Conservation (phyloP, 2,329 filamentous ascomycete genomes). For the Penicillium hordei region DNA sequence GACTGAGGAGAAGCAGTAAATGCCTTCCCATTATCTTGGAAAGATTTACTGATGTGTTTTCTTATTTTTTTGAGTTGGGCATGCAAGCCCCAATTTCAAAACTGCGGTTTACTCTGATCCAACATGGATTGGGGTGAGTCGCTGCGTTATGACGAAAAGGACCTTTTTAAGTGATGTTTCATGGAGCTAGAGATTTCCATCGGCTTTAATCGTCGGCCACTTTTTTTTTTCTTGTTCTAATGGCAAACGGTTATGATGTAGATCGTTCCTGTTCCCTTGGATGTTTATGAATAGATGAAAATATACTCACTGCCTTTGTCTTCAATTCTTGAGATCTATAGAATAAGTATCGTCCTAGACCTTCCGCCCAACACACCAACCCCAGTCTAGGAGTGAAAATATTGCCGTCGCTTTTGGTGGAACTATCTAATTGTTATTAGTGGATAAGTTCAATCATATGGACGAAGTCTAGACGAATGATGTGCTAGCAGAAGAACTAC, state of each 20-base stretch:
- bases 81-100: neutral
- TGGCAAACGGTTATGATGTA: slow-evolving; percentile 29
- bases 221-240: slow-evolving; percentile 21
- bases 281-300: slow-evolving; percentile 27
- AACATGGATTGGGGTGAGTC: slow-evolving; percentile 2
- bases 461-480: no score
- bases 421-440: no score
- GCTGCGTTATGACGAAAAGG: slow-evolving; percentile 27
- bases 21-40: neutral
- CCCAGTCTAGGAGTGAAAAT: no score
- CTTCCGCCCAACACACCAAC: no score
- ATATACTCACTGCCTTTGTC: slow-evolving; percentile 12
- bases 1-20: slow-evolving; percentile 42
- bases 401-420: no score
- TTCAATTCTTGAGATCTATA: neutral
- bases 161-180: slow-evolving; percentile 25
- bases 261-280: slow-evolving; percentile 18
- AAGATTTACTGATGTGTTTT: slow-evolving; percentile 10
- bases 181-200: slow-evolving; percentile 23
- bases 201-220: slow-evolving; percentile 6
- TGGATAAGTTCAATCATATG: no score
- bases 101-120: neutral
- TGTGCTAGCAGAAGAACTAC: no score
- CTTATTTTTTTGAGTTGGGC: neutral
- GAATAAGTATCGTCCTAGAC: no score